Conservation (phyloP, 176 grass and related monocot species). For the Otatea glauca region DNA sequence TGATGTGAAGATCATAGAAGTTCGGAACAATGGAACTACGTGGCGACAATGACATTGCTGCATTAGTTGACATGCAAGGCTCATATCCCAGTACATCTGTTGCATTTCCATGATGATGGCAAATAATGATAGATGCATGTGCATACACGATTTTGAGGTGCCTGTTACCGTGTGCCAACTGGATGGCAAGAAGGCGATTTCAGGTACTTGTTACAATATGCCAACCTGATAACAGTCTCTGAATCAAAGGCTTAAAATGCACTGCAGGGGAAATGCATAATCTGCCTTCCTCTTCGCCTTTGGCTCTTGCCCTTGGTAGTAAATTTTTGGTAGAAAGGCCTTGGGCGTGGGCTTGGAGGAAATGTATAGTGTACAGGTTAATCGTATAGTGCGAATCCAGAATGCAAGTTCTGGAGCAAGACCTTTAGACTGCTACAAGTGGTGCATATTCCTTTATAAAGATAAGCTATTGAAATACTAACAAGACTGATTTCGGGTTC, state of each 20-base stretch:
- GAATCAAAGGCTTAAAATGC: background rate
- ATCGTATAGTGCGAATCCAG: slow-evolving; percentile 19
- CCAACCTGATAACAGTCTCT: background rate
- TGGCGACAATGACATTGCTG: background rate
- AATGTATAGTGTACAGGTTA: slow-evolving; percentile 54
- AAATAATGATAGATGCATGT: background rate
- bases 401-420: background rate
- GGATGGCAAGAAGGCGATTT: background rate
- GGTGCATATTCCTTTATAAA: background rate
- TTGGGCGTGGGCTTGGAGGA: background rate
- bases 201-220: background rate
- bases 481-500: background rate
- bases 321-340: slow-evolving; percentile 24
- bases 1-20: background rate
- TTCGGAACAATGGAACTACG: background rate
- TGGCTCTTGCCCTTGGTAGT: background rate
- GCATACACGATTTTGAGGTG: background rate
- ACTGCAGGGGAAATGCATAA: background rate
- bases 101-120: background rate
- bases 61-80: slow-evolving; percentile 12
- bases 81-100: background rate
- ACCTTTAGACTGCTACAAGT: background rate
- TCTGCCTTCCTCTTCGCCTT: background rate
- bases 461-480: slow-evolving; percentile 33
- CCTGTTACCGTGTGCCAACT: background rate